Percentiles rank a stretch among this genome's conserved stretches.
These are phyloP conservation scores for Chaetomiaceae sp. DNA, from an alignment of 2,329 filamentous ascomycete genomes.

Conservation along the genomic window DNA sequence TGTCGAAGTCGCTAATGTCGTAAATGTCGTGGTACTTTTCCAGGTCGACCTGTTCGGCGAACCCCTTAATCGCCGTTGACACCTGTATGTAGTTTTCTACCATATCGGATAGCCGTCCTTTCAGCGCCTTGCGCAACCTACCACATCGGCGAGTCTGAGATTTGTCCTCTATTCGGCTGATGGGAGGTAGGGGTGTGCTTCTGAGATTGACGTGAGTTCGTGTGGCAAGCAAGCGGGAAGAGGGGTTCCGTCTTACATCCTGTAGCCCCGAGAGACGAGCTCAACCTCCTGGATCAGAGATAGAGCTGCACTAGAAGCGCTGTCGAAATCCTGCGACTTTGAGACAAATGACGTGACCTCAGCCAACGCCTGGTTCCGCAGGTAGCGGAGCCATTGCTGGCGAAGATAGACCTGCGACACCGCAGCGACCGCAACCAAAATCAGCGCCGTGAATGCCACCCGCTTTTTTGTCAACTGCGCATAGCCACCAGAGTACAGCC, in stretches of 20 bases:
- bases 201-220: conserved; percentile 37
- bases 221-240: neutral
- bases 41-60: conserved; percentile 73
- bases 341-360: conserved; percentile 63
- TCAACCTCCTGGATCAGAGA: conserved; percentile 92
- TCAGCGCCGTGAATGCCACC: conserved; percentile 39
- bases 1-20: conserved; percentile 67
- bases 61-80: conserved; percentile 59
- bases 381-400: conserved; percentile 74
- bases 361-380: conserved; percentile 67
- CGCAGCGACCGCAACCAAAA: conserved; percentile 48
- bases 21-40: conserved; percentile 92
- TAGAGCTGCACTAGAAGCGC: conserved; percentile 66
- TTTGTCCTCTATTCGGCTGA: conserved; percentile 81
- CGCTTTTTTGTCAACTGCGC: conserved; percentile 52
- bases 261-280: conserved; percentile 83
- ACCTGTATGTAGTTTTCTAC: conserved; percentile 68
- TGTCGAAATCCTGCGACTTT: conserved; percentile 75
- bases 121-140: conserved; percentile 70
- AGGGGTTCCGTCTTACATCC: conserved; percentile 52
- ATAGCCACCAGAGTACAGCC: conserved; percentile 51
- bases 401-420: conserved; percentile 66
- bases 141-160: conserved; percentile 72
- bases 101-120: conserved; percentile 60
- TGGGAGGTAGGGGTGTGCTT: conserved; percentile 84